Base-by-base conservation (phyloP, 2,329 filamentous ascomycete genomes). In the Camptophora hylomeconis region DNA sequence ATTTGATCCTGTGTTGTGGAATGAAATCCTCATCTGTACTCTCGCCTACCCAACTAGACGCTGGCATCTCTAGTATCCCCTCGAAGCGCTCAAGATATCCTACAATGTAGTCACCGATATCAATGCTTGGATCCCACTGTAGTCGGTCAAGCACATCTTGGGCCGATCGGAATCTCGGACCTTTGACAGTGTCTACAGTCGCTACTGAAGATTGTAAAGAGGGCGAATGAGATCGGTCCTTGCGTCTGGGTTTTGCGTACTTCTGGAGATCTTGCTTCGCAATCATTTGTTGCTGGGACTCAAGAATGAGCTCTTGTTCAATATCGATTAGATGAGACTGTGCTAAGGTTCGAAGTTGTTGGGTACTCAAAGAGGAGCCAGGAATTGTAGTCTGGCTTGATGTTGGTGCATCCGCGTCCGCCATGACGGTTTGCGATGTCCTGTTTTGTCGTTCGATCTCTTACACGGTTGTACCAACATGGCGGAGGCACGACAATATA, bases 11-110 rank as follows among this genome's bases (percentile, higher is more conserved):
- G 47, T 70, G 65, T 38, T 63, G 57, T 3, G 67, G 67, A 32
- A 70, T 67, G 32, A 69, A 70, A 25, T 70, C 65, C 34, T 69
- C 64, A 16, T 69, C 49, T 7, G 65, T 69, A 17, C 58, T 56
- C 26, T 67, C 64, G 11, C 52, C 58, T 41, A 66, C 63, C 66
- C 66, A 70, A n/a, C 50, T 53, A 24, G 56, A 53, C 3, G 68
- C 46, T 6, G 49, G 41, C 7, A 58, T 56, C 46, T 69, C 66
- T 32, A 59, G 52, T 12, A 59, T 51, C 1, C 63, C 64, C 7
- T 58, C 41, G 31, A 70, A 70, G 7, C 65, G 55, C 41, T 72
- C 66, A 13, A 63, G 49, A 34, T 69, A 70, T 3, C 64, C 66
- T 17, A 70, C 58, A 8, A 66, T 49, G 40, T 61, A 69, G 27